Percentiles rank a stretch among this genome's conserved stretches.
phyloP scores from a whole-genome alignment of 202 grass and related monocot genomes.

The Bolboschoenoplectus hybrid region DNA sequence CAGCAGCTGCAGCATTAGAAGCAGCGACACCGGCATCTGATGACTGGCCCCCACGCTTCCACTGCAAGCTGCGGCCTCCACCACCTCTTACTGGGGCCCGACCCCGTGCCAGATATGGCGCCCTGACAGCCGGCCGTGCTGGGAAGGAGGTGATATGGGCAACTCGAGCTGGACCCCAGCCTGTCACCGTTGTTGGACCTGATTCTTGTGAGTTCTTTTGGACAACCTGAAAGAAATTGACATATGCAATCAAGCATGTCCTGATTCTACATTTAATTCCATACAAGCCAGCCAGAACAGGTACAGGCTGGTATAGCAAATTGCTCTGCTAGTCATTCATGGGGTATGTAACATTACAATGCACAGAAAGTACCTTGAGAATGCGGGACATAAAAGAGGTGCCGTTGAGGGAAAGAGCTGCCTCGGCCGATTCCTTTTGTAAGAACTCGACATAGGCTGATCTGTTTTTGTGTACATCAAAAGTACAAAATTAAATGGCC shows the following conservation, averaged over 20 bases:
- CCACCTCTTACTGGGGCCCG: conserved; percentile 54
- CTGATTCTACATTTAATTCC: conserved; percentile 3
- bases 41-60: conserved; percentile 64
- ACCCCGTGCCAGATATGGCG: conserved; percentile 38
- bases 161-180: conserved; percentile 47
- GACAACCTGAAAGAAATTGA: conserved; percentile 59
- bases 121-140: conserved; percentile 55
- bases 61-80: conserved; percentile 74
- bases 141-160: conserved; percentile 62
- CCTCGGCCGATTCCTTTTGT: conserved; percentile 84
- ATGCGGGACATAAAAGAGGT: conserved; percentile 98
- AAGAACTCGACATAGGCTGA: conserved; percentile 86
- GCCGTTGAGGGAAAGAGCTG: conserved; percentile 72
- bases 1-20: conserved; percentile 40
- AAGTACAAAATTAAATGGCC: conserved; percentile 19
- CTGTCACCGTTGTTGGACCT: conserved; percentile 42
- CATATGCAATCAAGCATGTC: background rate
- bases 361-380: conserved; percentile 70
- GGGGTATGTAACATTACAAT: background rate
- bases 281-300: background rate
- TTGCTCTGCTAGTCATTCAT: background rate
- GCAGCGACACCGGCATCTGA: conserved; percentile 40
- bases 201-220: conserved; percentile 63
- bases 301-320: background rate
- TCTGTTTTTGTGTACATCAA: conserved; percentile 46